A percentile compares a stretch with the other conserved stretches of the same genome.
Conservation (phyloP, 2,329 filamentous ascomycete species). For the Talaromyces sp. region DNA sequence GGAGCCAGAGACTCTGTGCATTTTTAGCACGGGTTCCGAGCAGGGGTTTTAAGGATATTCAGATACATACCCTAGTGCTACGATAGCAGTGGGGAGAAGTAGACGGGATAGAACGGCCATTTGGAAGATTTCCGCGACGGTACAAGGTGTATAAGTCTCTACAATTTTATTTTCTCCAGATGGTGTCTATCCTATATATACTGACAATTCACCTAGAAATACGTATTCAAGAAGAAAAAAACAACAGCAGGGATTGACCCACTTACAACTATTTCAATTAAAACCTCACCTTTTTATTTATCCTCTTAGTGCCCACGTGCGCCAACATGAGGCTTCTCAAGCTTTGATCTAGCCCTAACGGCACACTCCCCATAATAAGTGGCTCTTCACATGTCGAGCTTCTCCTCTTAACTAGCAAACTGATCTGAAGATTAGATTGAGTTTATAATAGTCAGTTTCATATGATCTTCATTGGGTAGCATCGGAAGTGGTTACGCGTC, state of each 20-base stretch:
- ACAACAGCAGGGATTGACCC: neutral
- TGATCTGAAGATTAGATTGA: neutral
- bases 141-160: neutral
- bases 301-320: conserved; percentile 4
- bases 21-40: neutral
- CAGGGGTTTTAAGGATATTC: neutral
- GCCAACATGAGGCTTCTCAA: neutral
- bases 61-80: neutral
- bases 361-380: neutral
- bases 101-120: conserved; percentile 1
- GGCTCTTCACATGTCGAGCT: neutral
- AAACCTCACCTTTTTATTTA: neutral
- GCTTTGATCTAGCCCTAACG: neutral
- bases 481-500: neutral
- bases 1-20: neutral
- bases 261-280: neutral
- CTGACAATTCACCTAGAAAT: neutral
- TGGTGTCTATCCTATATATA: neutral
- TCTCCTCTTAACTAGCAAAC: neutral
- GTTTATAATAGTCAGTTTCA: neutral
- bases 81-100: neutral
- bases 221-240: neutral
- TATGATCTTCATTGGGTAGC: neutral
- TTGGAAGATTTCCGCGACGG: neutral
- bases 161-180: neutral